Evolutionary conservation across 495 filamentous ascomycete species (phyloP).

Genomic region (Neurospora africana): DNA sequence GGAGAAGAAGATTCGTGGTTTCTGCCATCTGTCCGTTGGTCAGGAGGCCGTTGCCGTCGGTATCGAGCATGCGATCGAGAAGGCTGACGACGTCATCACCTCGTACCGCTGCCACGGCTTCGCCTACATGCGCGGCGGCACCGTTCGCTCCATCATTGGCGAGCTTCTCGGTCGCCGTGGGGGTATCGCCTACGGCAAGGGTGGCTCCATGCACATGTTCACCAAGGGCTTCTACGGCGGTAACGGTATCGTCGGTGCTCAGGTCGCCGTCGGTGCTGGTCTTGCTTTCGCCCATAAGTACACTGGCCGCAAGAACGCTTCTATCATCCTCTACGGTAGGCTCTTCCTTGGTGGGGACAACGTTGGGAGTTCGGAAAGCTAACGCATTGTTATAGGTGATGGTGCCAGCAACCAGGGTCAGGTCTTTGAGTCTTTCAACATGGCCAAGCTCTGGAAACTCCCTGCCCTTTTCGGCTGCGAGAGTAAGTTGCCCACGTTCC

Average conservation of each 20-base stretch:
- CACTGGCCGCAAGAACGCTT: constrained; percentile 69
- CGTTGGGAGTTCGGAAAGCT: background rate
- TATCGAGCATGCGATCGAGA: constrained; percentile 90
- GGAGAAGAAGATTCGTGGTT: constrained; percentile 98
- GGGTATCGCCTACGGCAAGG: constrained; percentile 97
- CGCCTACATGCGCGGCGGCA: constrained; percentile 89
- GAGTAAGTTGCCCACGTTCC: constrained; percentile 50
- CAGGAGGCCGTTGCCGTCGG: constrained; percentile 96
- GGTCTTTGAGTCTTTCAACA: constrained; percentile 99
- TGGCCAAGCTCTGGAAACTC: constrained; percentile 98
- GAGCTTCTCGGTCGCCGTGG: constrained; percentile 90
- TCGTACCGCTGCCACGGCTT: constrained; percentile 98
- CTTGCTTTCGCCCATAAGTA: constrained; percentile 97
- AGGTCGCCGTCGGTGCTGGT: constrained; percentile 95
- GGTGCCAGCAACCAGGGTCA: constrained; percentile 98
- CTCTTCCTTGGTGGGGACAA: background rate
- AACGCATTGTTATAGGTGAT: constrained; percentile 37
- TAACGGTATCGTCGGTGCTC: constrained; percentile 97
- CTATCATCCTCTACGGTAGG: constrained; percentile 76
- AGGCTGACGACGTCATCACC: constrained; percentile 89
- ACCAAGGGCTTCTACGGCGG: constrained; percentile 94
- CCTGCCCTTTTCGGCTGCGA: constrained; percentile 95
- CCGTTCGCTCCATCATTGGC: constrained; percentile 87
- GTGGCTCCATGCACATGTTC: constrained; percentile 99
- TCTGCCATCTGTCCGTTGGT: constrained; percentile 96